phyloP scores from a whole-genome alignment of 768 basidiomycete genomes.

The Termitomyces sp. region DNA sequence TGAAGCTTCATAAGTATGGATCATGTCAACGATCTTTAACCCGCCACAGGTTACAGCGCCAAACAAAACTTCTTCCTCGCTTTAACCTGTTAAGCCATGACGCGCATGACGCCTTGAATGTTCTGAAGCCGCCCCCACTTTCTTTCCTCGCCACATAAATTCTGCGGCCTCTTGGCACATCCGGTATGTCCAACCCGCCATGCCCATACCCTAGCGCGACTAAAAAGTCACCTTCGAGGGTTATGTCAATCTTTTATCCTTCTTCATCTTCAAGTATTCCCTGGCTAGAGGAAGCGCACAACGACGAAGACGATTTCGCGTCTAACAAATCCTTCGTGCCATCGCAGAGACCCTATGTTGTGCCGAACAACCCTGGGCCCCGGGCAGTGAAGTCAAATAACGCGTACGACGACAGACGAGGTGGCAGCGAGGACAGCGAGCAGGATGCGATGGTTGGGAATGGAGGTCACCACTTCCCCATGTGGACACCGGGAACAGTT shows the following conservation, averaged over 20 bases:
- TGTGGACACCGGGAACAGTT: background rate
- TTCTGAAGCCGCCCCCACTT: background rate
- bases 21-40: background rate
- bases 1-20: background rate
- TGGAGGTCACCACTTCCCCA: background rate
- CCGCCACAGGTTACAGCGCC: background rate
- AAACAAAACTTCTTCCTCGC: constrained; percentile 1
- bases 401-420: background rate
- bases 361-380: background rate
- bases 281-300: background rate
- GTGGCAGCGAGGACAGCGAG: background rate
- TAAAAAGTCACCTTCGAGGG: background rate
- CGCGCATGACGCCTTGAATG: background rate
- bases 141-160: background rate
- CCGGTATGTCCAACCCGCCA: background rate
- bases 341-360: background rate
- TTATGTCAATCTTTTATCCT: background rate
- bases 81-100: background rate
- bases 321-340: background rate
- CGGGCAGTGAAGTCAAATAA: background rate
- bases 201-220: background rate
- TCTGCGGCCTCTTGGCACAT: background rate
- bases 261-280: background rate
- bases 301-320: background rate
- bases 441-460: background rate